Conservation (phyloP, 2,329 filamentous ascomycete genomes). For the Ascochyta pisi region DNA sequence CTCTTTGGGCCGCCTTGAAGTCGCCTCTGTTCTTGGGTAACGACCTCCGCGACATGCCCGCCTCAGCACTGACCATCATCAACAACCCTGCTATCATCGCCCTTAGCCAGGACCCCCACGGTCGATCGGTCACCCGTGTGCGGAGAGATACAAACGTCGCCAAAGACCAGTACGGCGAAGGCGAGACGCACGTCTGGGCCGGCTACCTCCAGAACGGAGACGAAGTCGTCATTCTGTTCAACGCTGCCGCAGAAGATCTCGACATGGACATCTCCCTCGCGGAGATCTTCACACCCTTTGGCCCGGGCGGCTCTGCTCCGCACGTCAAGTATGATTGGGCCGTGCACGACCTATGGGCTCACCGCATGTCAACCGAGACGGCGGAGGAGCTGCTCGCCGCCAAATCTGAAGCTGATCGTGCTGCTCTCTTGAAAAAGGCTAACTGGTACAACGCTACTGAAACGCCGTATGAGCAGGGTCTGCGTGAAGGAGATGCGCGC, state of each 20-base stretch:
- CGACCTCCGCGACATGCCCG: constrained; percentile 47
- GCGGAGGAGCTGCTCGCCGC: constrained; percentile 25
- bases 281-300: constrained; percentile 34
- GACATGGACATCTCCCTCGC: constrained; percentile 32
- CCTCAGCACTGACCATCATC: constrained; percentile 50
- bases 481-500: constrained; percentile 25
- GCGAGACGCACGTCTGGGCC: constrained; percentile 36
- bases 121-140: constrained; percentile 31
- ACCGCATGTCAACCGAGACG: constrained; percentile 27
- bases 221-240: constrained; percentile 30
- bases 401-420: constrained; percentile 13
- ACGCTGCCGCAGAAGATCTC: constrained; percentile 26
- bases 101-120: constrained; percentile 35
- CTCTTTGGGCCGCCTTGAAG: constrained; percentile 52
- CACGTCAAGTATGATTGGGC: constrained; percentile 34
- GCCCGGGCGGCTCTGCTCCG: constrained; percentile 32
- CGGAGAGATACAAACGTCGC: constrained; percentile 26
- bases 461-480: constrained; percentile 27
- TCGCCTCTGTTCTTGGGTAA: constrained; percentile 55
- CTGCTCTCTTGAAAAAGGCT: constrained; percentile 21
- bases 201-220: constrained; percentile 32
- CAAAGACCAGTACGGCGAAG: constrained; percentile 32
- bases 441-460: constrained; percentile 36
- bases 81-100: constrained; percentile 45
- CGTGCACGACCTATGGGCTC: constrained; percentile 33